A percentile compares a stretch with the other conserved stretches of the same genome.
phyloP scores from a whole-genome alignment of 2,329 filamentous ascomycete genomes.

The Trichoderma sp. region DNA sequence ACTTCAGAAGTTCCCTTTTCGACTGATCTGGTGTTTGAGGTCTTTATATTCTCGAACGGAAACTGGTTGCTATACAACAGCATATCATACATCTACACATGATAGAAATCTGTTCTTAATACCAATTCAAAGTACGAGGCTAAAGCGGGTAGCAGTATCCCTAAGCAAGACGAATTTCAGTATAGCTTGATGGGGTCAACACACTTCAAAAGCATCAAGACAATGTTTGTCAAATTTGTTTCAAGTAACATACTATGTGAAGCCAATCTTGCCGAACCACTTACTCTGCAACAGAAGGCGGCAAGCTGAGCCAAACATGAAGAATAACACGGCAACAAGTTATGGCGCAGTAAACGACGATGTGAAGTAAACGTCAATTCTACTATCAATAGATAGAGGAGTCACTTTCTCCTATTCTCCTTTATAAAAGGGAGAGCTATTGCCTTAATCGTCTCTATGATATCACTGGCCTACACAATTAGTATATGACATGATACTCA shows the following conservation, averaged over 20 bases:
- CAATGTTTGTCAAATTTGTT: neutral
- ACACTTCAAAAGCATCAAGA: neutral
- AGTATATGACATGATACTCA: neutral
- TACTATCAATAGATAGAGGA: neutral
- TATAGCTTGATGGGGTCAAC: neutral
- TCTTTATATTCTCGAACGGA: no score
- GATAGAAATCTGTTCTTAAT: no score
- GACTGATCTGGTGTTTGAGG: no score
- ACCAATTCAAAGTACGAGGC: no score
- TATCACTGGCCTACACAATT: neutral
- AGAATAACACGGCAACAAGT: neutral
- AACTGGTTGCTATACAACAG: no score
- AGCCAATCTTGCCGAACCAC: neutral
- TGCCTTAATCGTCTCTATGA: neutral
- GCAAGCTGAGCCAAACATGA: neutral
- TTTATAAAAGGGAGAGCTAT: neutral
- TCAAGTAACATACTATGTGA: neutral
- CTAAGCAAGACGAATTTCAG: neutral
- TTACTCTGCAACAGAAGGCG: neutral
- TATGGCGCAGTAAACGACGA: neutral
- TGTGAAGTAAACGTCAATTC: neutral
- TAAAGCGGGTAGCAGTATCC: no score
- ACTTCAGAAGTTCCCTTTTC: rapidly evolving
- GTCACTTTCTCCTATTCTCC: neutral
- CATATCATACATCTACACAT: no score